These are phyloP conservation scores for Postia placenta DNA, from an alignment of 768 basidiomycete genomes.

Conservation along the genomic window DNA sequence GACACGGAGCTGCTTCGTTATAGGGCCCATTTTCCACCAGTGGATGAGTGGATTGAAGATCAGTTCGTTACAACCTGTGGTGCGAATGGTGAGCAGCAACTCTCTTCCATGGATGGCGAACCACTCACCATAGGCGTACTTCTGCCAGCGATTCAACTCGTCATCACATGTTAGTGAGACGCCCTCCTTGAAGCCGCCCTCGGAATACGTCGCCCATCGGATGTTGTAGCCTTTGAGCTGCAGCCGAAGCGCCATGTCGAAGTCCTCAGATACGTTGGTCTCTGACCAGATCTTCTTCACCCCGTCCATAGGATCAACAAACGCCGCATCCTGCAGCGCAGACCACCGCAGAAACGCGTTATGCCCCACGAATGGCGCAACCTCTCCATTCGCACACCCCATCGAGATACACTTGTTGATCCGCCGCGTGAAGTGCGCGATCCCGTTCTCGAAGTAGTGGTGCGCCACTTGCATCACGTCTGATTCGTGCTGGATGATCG, in stretches of 20 bases:
- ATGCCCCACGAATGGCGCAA: constrained; percentile 81
- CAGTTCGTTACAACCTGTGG: constrained; percentile 62
- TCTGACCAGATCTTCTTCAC: constrained; percentile 79
- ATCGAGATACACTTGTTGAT: constrained; percentile 83
- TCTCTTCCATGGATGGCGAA: neutral
- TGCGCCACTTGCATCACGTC: constrained; percentile 89
- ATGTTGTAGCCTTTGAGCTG: constrained; percentile 65
- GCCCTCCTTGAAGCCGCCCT: constrained; percentile 86
- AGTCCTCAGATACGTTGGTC: constrained; percentile 76
- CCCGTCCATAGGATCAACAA: constrained; percentile 59
- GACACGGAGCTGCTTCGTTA: constrained; percentile 71
- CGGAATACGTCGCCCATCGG: constrained; percentile 81
- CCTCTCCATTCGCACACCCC: constrained; percentile 75
- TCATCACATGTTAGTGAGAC: constrained; percentile 87
- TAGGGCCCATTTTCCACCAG: constrained; percentile 77
- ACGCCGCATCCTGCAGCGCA: constrained; percentile 81
- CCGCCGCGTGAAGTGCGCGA: constrained; percentile 81
- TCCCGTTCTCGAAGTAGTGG: constrained; percentile 89
- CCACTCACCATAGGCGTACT: constrained; percentile 65
- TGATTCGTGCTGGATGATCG: constrained; percentile 89
- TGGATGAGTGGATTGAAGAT: constrained; percentile 78
- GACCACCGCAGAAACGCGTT: constrained; percentile 89
- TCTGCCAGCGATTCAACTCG: constrained; percentile 91
- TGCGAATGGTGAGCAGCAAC: constrained; percentile 1
- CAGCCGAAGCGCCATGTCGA: constrained; percentile 72